Evolutionary conservation across 208 protist genomes (phyloP).

Genomic region (Wallacemonas collosoma): DNA sequence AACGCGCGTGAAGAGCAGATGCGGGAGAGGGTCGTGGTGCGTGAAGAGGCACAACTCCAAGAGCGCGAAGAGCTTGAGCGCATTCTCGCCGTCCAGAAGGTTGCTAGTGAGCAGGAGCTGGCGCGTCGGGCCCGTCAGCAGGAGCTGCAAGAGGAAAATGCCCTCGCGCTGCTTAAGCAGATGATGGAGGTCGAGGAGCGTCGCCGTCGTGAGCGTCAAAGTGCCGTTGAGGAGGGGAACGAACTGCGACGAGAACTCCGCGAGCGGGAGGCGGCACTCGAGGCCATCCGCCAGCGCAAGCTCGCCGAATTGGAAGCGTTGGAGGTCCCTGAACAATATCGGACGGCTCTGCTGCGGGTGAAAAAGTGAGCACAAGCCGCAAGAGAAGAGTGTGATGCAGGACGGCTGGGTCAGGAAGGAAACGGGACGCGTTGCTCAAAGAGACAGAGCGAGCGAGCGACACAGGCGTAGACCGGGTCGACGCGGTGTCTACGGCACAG

Average conservation of each 20-base stretch:
- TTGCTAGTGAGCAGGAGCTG: constrained; percentile 76
- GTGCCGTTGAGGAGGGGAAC: constrained; percentile 92
- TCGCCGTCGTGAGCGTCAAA: constrained; percentile 77
- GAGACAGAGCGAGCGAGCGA: too few relatives aligned
- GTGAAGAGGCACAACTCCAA: constrained; percentile 53
- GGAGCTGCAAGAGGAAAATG: constrained; percentile 81
- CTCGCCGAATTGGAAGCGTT: constrained; percentile 74
- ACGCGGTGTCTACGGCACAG: too few relatives aligned
- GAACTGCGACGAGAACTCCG: constrained; percentile 64
- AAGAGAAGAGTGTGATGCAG: too few relatives aligned
- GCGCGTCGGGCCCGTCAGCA: constrained; percentile 54
- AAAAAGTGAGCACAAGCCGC: constrained; percentile 1
- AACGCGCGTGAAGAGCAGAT: constrained; percentile 81
- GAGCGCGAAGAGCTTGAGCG: constrained; percentile 89
- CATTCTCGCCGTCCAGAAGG: constrained; percentile 84
- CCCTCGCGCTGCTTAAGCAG: constrained; percentile 82
- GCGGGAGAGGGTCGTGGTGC: constrained; percentile 66
- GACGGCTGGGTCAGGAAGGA: too few relatives aligned
- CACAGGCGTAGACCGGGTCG: too few relatives aligned
- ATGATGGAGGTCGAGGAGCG: constrained; percentile 93
- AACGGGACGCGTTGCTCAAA: too few relatives aligned
- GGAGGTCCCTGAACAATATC: constrained; percentile 83
- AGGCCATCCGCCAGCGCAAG: constrained; percentile 87
- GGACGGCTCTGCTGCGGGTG: constrained; percentile 46
- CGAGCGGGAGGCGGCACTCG: constrained; percentile 82